phyloP scores from a whole-genome alignment of 768 basidiomycete genomes.

The Coprinellus aureogranulatus region DNA sequence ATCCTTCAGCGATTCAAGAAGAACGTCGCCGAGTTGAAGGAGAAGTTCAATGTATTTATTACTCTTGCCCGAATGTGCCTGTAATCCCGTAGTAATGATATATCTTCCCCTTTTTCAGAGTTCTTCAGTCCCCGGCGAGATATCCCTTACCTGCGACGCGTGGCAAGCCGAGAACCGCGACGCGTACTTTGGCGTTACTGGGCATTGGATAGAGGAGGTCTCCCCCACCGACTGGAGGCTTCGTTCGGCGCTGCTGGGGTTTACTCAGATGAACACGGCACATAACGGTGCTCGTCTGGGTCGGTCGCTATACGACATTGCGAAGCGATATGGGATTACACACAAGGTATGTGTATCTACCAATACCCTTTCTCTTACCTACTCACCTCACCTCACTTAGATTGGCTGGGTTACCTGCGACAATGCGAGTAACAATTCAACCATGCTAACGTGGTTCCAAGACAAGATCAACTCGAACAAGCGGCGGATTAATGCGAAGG shows the following conservation, averaged over 20 bases:
- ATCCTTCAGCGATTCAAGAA: conserved; percentile 30
- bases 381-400: too few relatives aligned
- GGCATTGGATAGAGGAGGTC: conserved; percentile 35
- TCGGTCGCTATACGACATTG: conserved; percentile 36
- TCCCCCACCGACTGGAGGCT: conserved; percentile 23
- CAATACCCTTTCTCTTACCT: conserved; percentile 1
- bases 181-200: conserved; percentile 37
- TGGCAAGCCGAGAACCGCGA: conserved; percentile 40
- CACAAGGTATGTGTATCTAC: conserved; percentile 28
- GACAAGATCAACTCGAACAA: conserved; percentile 18
- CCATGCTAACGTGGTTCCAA: conserved; percentile 30
- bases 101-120: neutral
- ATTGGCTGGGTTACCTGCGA: conserved; percentile 17
- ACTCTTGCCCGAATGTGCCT: neutral
- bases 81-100: neutral
- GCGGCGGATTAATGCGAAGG: neutral
- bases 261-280: conserved; percentile 33
- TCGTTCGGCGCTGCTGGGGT: conserved; percentile 31
- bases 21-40: conserved; percentile 9
- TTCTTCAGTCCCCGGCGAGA: neutral
- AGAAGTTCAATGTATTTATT: conserved; percentile 15
- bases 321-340: conserved; percentile 19
- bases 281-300: conserved; percentile 36
- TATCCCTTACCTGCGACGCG: conserved; percentile 32
- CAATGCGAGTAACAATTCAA: conserved; percentile 38